A percentile compares a stretch with the other conserved stretches of the same genome.
phyloP scores from a whole-genome alignment of 768 basidiomycete genomes.

The Termitomyces sp. region DNA sequence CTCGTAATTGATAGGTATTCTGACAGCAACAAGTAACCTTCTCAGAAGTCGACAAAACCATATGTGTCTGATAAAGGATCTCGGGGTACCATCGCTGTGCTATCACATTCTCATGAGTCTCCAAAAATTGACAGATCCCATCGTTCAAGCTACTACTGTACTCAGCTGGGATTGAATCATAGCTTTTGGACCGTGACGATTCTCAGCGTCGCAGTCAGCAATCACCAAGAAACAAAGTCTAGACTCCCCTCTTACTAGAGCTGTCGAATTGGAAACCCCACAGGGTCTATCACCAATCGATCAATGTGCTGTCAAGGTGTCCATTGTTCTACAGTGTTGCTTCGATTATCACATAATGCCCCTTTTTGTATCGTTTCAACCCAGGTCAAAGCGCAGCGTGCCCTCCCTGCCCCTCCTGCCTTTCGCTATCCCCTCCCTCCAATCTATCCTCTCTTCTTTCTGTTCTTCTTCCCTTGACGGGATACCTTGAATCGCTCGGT shows the following conservation, averaged over 20 bases:
- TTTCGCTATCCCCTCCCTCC: neutral
- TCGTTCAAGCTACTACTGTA: neutral
- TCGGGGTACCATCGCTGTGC: neutral
- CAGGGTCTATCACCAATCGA: neutral
- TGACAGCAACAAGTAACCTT: neutral
- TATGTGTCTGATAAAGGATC: neutral
- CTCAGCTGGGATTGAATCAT: neutral
- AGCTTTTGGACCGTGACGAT: neutral
- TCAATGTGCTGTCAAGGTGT: neutral
- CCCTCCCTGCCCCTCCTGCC: neutral
- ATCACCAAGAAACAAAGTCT: neutral
- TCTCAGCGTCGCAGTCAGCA: neutral
- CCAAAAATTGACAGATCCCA: neutral
- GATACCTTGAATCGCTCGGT: neutral
- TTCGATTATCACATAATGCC: neutral
- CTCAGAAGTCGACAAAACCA: too few species aligned
- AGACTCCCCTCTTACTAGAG: neutral
- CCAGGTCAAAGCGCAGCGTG: slow-evolving; percentile 5
- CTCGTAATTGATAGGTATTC: neutral
- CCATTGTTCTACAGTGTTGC: neutral
- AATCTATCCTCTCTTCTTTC: neutral
- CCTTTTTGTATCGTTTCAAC: neutral
- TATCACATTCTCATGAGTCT: neutral
- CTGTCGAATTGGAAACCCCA: neutral
- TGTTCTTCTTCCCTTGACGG: slow-evolving; percentile 4